Conservation (phyloP, 352 stramenopile genomes). For the Pythium rishiriense region DNA sequence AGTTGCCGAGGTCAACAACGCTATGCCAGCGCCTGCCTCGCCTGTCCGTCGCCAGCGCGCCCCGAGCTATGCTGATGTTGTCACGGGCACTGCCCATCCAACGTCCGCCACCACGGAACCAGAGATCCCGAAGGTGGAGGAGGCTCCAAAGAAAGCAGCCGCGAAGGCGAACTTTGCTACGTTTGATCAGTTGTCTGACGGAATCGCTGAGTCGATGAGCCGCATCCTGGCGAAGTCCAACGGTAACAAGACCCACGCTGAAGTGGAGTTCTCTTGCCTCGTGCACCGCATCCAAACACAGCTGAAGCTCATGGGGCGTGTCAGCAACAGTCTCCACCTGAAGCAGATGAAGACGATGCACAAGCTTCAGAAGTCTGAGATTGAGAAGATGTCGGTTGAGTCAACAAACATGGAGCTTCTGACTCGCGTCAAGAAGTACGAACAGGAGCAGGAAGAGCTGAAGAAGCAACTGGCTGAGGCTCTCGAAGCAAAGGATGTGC, state of each 20-base stretch:
- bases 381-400: slow-evolving; percentile 37
- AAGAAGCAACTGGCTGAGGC: slow-evolving; percentile 29
- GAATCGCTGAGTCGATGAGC: slow-evolving; percentile 41
- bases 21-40: background rate
- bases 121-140: background rate
- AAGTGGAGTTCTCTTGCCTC: slow-evolving; percentile 40
- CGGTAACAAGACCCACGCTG: slow-evolving; percentile 27
- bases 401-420: slow-evolving; percentile 34
- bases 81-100: slow-evolving; percentile 24
- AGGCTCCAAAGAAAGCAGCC: slow-evolving; percentile 11
- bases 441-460: slow-evolving; percentile 38
- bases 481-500: slow-evolving; percentile 16
- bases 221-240: slow-evolving; percentile 39
- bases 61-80: slow-evolving; percentile 34
- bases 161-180: slow-evolving; percentile 19
- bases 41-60: slow-evolving; percentile 14
- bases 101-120: slow-evolving; percentile 44
- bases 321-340: slow-evolving; percentile 36
- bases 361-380: slow-evolving; percentile 36
- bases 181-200: slow-evolving; percentile 33
- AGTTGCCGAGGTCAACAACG: background rate
- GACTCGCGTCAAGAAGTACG: slow-evolving; percentile 32
- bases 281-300: slow-evolving; percentile 44
- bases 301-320: slow-evolving; percentile 44
- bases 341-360: slow-evolving; percentile 39